phyloP scores from a whole-genome alignment of 768 basidiomycete species.

The Myochromella boudieri region DNA sequence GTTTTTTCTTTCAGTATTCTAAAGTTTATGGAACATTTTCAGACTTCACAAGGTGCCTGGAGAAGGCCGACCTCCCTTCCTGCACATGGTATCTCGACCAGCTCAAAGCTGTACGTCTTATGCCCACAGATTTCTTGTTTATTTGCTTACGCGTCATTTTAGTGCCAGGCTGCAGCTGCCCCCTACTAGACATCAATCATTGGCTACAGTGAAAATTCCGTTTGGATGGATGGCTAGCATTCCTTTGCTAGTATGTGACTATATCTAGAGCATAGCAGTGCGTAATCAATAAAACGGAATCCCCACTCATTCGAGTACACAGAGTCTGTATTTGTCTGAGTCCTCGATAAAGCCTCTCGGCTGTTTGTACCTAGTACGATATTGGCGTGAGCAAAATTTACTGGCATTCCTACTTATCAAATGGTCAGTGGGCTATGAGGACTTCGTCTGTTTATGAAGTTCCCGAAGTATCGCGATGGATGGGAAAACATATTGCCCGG shows the following conservation, averaged over 20 bases:
- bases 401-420: no score
- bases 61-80: slow-evolving; percentile 74
- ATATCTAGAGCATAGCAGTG: slow-evolving; percentile 12
- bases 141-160: slow-evolving; percentile 10
- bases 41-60: slow-evolving; percentile 87
- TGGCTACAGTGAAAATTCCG: no score
- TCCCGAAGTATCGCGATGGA: no score
- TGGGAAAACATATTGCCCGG: no score
- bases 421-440: no score
- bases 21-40: slow-evolving; percentile 1
- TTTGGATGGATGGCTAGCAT: neutral
- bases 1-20: neutral
- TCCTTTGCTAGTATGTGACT: neutral
- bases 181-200: slow-evolving; percentile 48
- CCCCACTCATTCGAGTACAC: slow-evolving; percentile 4
- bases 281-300: slow-evolving; percentile 10
- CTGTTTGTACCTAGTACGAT: no score
- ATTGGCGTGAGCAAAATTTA: no score
- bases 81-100: slow-evolving; percentile 90
- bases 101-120: slow-evolving; percentile 77
- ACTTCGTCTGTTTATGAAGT: no score
- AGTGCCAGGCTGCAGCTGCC: slow-evolving; percentile 79
- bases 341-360: neutral
- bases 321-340: no score
- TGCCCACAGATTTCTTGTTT: neutral